Conservation (phyloP, 2,329 filamentous ascomycete genomes). For the Stemphylium vesicarium region DNA sequence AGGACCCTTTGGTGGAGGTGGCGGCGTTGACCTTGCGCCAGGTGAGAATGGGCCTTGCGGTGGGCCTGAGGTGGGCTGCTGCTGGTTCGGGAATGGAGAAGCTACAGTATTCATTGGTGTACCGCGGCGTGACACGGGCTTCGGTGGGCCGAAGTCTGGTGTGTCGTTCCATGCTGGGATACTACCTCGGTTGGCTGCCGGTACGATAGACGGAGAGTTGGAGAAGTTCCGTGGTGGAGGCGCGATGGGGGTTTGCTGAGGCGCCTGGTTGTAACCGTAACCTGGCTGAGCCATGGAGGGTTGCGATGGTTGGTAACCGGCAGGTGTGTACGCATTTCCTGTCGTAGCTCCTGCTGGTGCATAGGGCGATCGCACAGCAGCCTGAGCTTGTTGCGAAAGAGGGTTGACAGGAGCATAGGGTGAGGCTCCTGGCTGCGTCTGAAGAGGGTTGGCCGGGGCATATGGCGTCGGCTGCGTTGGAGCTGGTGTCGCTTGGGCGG, state of each 20-base stretch:
- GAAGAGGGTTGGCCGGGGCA: slow-evolving; percentile 37
- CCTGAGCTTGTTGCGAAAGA: slow-evolving; percentile 37
- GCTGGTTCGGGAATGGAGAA: slow-evolving; percentile 76
- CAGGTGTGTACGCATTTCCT: slow-evolving; percentile 53
- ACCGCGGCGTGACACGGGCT: slow-evolving; percentile 70
- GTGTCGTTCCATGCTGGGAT: slow-evolving; percentile 94
- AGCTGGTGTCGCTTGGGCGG: slow-evolving; percentile 22
- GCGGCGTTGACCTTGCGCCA: slow-evolving; percentile 69
- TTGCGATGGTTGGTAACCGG: slow-evolving; percentile 61
- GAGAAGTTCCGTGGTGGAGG: slow-evolving; percentile 71
- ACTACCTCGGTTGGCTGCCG: slow-evolving; percentile 73
- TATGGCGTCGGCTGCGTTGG: slow-evolving; percentile 30
- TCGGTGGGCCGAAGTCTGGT: slow-evolving; percentile 75
- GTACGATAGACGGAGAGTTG: slow-evolving; percentile 65
- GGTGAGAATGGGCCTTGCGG: slow-evolving; percentile 66
- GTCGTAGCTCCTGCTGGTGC: slow-evolving; percentile 11
- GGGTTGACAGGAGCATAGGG: slow-evolving; percentile 37
- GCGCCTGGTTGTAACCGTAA: slow-evolving; percentile 56
- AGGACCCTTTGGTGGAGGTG: slow-evolving; percentile 81
- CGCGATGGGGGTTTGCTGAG: slow-evolving; percentile 54
- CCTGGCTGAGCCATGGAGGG: slow-evolving; percentile 36
- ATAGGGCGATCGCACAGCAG: slow-evolving; percentile 28
- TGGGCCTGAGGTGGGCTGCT: slow-evolving; percentile 57
- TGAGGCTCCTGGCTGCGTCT: slow-evolving; percentile 30
- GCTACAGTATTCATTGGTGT: slow-evolving; percentile 76